Evolutionary conservation across 495 filamentous ascomycete species (phyloP).

Genomic region (Articulospora tetracladia): DNA sequence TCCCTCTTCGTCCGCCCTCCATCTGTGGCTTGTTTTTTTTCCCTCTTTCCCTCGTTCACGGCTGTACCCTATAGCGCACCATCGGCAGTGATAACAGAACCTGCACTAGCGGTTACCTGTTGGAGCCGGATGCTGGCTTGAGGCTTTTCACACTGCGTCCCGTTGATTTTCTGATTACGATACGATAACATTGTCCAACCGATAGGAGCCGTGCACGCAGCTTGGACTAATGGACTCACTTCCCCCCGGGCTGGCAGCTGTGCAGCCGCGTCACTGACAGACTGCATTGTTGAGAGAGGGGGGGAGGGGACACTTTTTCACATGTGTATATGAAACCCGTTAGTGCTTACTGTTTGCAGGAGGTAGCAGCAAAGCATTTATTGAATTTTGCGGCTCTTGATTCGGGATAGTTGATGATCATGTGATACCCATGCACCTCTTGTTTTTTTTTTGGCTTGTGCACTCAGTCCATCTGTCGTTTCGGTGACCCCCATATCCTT

Average conservation of each 20-base stretch:
- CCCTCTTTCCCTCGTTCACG: background rate
- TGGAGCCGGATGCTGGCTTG: constrained; percentile 1
- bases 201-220: background rate
- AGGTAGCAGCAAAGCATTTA: too few relatives aligned
- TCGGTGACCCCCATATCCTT: too few relatives aligned
- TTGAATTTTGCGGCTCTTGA: background rate
- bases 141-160: background rate
- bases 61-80: constrained; percentile 5
- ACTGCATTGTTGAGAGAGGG: background rate
- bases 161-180: background rate
- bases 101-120: background rate
- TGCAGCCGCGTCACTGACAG: background rate
- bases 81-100: constrained; percentile 8
- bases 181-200: background rate
- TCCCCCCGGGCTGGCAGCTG: background rate
- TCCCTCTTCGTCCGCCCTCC: background rate
- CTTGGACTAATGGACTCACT: background rate
- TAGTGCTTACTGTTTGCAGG: background rate
- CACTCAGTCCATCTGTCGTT: too few relatives aligned
- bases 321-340: background rate
- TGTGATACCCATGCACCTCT: background rate
- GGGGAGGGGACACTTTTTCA: background rate
- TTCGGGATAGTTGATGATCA: constrained; percentile 1
- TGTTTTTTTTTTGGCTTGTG: too few relatives aligned
- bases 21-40: background rate